These are phyloP conservation scores for Setomelanomma holmii DNA, from an alignment of 2,329 filamentous ascomycete genomes.

Conservation along the genomic window DNA sequence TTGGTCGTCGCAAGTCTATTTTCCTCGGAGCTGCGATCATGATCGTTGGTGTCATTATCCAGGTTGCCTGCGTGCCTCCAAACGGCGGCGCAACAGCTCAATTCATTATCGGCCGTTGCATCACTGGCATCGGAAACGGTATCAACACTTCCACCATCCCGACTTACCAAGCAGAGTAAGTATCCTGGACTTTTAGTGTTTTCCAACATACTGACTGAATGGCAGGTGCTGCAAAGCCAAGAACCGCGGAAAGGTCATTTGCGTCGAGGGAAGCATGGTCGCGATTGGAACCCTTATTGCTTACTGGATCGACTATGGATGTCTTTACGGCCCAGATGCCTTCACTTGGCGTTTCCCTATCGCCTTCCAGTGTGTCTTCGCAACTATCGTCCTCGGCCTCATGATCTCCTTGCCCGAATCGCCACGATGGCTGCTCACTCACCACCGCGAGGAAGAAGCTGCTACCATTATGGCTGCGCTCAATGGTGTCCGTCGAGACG, in stretches of 20 bases:
- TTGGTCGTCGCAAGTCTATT: slow-evolving; percentile 53
- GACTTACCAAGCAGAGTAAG: slow-evolving; percentile 59
- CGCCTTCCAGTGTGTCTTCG: slow-evolving; percentile 60
- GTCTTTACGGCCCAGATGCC: slow-evolving; percentile 35
- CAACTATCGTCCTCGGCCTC: slow-evolving; percentile 38
- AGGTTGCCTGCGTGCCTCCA: slow-evolving; percentile 39
- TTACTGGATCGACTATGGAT: slow-evolving; percentile 61
- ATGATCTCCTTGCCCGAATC: slow-evolving; percentile 47
- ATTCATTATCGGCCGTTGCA: slow-evolving; percentile 59
- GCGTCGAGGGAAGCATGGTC: slow-evolving; percentile 61
- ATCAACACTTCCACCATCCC: slow-evolving; percentile 63
- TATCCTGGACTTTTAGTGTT: background rate
- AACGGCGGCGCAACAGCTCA: slow-evolving; percentile 51
- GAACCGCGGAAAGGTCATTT: slow-evolving; percentile 67
- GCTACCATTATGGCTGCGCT: slow-evolving; percentile 57
- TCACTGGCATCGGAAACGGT: slow-evolving; percentile 62
- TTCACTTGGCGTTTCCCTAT: slow-evolving; percentile 59
- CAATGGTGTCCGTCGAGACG: slow-evolving; percentile 55
- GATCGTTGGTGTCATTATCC: slow-evolving; percentile 52
- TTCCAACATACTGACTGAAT: background rate
- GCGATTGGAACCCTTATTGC: slow-evolving; percentile 59
- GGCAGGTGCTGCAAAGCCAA: slow-evolving; percentile 54
- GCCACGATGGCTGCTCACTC: slow-evolving; percentile 42
- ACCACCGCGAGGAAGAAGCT: slow-evolving; percentile 55
- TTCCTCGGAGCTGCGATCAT: slow-evolving; percentile 51